These are phyloP conservation scores for Acer saccharum DNA, from an alignment of 345 rosid species.

Conservation along the genomic window DNA sequence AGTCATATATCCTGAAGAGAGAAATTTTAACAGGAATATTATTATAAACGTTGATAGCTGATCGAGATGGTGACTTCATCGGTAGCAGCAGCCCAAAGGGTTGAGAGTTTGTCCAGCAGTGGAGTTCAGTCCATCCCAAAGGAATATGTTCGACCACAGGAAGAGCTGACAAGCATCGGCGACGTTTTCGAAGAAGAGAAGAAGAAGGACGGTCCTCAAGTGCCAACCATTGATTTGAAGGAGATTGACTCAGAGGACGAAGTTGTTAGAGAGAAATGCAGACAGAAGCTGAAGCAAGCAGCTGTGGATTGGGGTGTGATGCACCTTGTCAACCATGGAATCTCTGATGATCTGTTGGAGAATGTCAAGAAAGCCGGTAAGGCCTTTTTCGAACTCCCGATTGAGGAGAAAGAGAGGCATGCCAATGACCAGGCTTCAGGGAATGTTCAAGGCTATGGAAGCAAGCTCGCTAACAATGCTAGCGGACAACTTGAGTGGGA, in stretches of 20 bases:
- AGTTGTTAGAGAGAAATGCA: constrained; percentile 48
- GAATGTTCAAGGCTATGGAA: constrained; percentile 91
- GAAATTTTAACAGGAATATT: no score
- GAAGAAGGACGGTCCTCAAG: constrained; percentile 75
- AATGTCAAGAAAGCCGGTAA: constrained; percentile 67
- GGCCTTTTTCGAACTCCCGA: constrained; percentile 58
- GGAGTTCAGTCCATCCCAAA: constrained; percentile 73
- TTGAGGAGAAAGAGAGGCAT: constrained; percentile 89
- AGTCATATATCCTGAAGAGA: background rate
- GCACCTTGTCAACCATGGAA: constrained; percentile 93
- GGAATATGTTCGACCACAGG: constrained; percentile 76
- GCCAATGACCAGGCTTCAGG: constrained; percentile 84
- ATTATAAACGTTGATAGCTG: background rate
- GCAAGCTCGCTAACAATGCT: constrained; percentile 91
- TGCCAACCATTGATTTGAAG: constrained; percentile 72
- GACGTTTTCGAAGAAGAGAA: constrained; percentile 80
- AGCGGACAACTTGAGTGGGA: constrained; percentile 93
- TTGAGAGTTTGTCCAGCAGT: constrained; percentile 71
- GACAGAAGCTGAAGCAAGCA: constrained; percentile 55
- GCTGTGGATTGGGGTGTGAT: constrained; percentile 90
- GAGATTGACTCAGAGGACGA: constrained; percentile 60
- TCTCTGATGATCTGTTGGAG: constrained; percentile 55
- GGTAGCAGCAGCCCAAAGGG: constrained; percentile 38
- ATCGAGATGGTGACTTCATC: constrained; percentile 27
- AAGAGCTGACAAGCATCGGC: constrained; percentile 72